Percentiles rank a stretch among this genome's conserved stretches.
These are phyloP conservation scores for Alloteropsis semialata DNA, from an alignment of 176 grass and related monocot genomes.

Conservation along the genomic window DNA sequence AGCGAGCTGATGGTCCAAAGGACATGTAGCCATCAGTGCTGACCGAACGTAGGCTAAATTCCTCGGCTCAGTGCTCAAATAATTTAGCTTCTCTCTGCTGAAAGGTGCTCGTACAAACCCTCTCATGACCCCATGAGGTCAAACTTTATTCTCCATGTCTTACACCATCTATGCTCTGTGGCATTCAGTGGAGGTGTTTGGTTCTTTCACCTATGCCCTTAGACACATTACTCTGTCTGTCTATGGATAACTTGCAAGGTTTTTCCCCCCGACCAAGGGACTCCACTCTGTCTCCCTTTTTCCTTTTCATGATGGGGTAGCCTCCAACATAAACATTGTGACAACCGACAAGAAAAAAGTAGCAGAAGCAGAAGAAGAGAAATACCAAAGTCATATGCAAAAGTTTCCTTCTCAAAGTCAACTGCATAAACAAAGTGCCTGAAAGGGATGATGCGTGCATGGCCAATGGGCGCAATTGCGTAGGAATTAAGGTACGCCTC, in stretches of 20 bases:
- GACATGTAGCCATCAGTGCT: conserved; percentile 14
- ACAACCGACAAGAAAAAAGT: background rate
- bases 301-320: background rate
- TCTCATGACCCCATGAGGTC: conserved; percentile 12
- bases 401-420: conserved; percentile 26
- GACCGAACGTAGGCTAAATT: conserved; percentile 34
- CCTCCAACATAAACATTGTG: background rate
- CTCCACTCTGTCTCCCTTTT: background rate
- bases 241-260: conserved; percentile 2
- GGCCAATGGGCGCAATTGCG: conserved; percentile 34
- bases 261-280: background rate
- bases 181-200: conserved; percentile 25
- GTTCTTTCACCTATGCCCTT: conserved; percentile 1
- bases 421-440: conserved; percentile 40
- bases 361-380: background rate
- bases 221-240: background rate
- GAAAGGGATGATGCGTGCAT: conserved; percentile 18
- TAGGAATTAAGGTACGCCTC: conserved; percentile 40
- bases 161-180: background rate
- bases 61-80: conserved; percentile 27
- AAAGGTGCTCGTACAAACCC: background rate
- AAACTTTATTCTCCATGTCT: conserved; percentile 31
- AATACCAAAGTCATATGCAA: background rate
- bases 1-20: conserved; percentile 22
- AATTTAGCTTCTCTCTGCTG: background rate